phyloP scores from a whole-genome alignment of 1,139 yeast species.

The Suhomyces wounanorum region DNA sequence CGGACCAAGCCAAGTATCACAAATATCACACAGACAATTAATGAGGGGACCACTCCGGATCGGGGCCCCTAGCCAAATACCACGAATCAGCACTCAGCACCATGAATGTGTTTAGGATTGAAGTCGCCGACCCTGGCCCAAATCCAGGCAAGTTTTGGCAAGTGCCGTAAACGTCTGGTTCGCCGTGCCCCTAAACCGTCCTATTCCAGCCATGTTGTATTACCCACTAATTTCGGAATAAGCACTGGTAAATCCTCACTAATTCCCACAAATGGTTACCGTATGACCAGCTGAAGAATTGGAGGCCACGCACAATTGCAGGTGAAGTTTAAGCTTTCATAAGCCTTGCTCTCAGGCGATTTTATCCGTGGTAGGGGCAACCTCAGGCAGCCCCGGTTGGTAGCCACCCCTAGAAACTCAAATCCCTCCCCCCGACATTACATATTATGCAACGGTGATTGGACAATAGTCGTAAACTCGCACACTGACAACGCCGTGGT shows the following conservation, averaged over 20 bases:
- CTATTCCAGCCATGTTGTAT: not conserved
- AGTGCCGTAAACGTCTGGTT: not conserved
- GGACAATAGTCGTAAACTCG: constrained; percentile 8
- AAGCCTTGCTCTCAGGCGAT: not conserved
- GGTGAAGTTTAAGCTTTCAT: not conserved
- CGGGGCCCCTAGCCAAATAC: not conserved
- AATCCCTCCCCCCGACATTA: not conserved
- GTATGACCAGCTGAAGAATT: not conserved
- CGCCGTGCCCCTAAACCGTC: not conserved
- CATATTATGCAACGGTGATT: constrained; percentile 9
- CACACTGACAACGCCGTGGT: constrained; percentile 6
- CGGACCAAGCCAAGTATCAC: not conserved
- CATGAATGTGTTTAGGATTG: not conserved
- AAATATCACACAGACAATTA: not conserved
- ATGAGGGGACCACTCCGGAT: not conserved
- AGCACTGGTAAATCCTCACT: too few species aligned
- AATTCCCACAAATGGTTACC: not conserved
- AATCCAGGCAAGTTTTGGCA: not conserved
- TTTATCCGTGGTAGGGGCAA: not conserved
- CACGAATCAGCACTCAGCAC: not conserved
- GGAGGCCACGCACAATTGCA: too few species aligned
- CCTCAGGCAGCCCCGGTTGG: not conserved
- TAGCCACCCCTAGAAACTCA: not conserved
- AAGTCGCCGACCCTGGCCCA: too few species aligned
- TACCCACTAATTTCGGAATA: not conserved